Percentiles rank a stretch among this genome's conserved stretches.
Evolutionary conservation across 2,329 filamentous ascomycete species (phyloP).

Genomic region (Didymella sp.): DNA sequence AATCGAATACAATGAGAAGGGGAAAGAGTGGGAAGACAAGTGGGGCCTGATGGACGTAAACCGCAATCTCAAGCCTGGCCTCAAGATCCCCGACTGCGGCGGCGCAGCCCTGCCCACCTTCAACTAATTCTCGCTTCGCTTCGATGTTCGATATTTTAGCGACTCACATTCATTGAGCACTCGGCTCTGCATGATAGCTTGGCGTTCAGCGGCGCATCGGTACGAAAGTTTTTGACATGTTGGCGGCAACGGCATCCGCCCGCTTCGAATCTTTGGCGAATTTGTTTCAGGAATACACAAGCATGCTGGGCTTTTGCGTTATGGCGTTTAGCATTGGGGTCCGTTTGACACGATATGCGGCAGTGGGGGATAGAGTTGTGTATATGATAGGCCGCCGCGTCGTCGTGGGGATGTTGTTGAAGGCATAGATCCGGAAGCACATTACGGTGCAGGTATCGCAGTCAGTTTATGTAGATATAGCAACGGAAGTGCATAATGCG

Average conservation of each 20-base stretch:
- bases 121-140: constrained; percentile 7
- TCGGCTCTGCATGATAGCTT: constrained; percentile 30
- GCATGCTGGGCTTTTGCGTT: constrained; percentile 14
- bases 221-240: constrained; percentile 24
- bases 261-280: constrained; percentile 18
- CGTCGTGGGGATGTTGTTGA: background rate
- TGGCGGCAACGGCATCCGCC: constrained; percentile 9
- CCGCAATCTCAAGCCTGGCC: constrained; percentile 80
- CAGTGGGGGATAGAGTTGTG: constrained; percentile 9
- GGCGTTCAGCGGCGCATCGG: constrained; percentile 31
- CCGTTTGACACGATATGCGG: constrained; percentile 12
- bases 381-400: constrained; percentile 7
- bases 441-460: constrained; percentile 3
- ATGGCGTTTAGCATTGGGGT: constrained; percentile 9
- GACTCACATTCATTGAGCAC: constrained; percentile 14
- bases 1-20: constrained; percentile 69
- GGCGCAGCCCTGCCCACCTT: constrained; percentile 63
- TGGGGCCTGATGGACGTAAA: constrained; percentile 91
- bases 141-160: constrained; percentile 19
- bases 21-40: constrained; percentile 87
- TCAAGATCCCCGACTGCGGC: constrained; percentile 86
- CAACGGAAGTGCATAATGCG: constrained; percentile 10
- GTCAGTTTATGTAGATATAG: constrained; percentile 6
- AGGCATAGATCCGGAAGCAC: background rate
- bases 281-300: constrained; percentile 22